Evolutionary conservation across 2,329 filamentous ascomycete species (phyloP), one percentile per base, ranked within the genome.

Genomic region (Gliomastix tumulicola): DNA sequence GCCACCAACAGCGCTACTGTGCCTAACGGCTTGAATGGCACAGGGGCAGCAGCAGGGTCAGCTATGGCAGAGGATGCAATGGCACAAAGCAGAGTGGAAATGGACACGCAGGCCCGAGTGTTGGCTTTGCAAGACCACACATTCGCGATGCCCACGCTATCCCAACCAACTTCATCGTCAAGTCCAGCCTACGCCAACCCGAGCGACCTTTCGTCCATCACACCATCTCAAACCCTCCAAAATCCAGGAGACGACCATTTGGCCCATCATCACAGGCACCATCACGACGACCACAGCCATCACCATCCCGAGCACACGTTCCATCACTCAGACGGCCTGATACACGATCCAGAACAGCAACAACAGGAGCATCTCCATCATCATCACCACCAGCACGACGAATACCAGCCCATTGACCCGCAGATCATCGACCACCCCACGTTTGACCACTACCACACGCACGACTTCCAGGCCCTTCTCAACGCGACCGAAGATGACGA

Each of bases 371-470:
- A 65, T 32, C 41, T 60, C 11, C 57, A 61, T 13, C 54, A 47
- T 22, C 51, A 51, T 33, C 49, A 53, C 33, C 41, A 46, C 19
- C 49, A 46, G 21, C 41, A 48, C 21, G 42, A 54, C 18, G 44
- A 56, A 20, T 72, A 71, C 49, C 69, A 75, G 36, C 74, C 72
- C 19, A 76, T 78, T 51, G 73, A 78, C 48, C 73, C 74, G n/a
- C 71, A 73, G 45, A 76, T 77, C 37, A 76, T 76, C 46, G 67
- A 61, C 32, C 65, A 38, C 9, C 16, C 22, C 16, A 15, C 50
- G 9, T 70, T 69, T 41, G 59, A 62, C 35, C 53, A 61, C 38
- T 48, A 61, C 4, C 65, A 71, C 19, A 57, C 68, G 5, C 28
- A 40, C 1, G 66, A 74, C 31, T 75, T 77, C 47, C 71, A 76